Conservation (phyloP, 805 yeast genomes). For the Yarrowia bubula region DNA sequence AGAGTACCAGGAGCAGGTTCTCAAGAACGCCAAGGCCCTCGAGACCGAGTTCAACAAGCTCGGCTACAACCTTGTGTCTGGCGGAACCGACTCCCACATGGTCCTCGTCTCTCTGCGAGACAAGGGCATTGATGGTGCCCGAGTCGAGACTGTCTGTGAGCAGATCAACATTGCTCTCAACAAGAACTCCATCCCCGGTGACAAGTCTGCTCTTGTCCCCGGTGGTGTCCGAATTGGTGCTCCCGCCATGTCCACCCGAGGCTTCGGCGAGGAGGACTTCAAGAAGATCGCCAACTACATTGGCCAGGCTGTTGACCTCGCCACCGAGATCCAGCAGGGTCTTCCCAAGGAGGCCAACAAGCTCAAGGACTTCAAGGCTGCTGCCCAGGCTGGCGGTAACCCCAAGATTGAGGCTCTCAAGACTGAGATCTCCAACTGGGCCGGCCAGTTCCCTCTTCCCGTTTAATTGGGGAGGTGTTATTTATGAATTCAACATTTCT, state of each 20-base stretch:
- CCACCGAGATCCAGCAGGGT: slow-evolving; percentile 68
- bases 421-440: slow-evolving; percentile 85
- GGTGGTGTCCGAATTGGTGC: slow-evolving; percentile 98
- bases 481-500: slow-evolving; percentile 24
- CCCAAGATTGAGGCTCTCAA: slow-evolving; percentile 66
- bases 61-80: slow-evolving; percentile 82
- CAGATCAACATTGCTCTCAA: slow-evolving; percentile 91
- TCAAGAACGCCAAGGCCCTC: slow-evolving; percentile 81
- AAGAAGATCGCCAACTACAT: slow-evolving; percentile 74
- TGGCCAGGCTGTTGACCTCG: slow-evolving; percentile 72
- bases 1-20: slow-evolving; percentile 83
- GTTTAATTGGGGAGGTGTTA: slow-evolving; percentile 30
- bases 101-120: slow-evolving; percentile 85
- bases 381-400: slow-evolving; percentile 62
- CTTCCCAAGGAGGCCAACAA: slow-evolving; percentile 92
- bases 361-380: slow-evolving; percentile 92
- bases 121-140: slow-evolving; percentile 92
- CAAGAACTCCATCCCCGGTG: slow-evolving; percentile 98
- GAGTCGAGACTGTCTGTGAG: slow-evolving; percentile 94
- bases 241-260: slow-evolving; percentile 98
- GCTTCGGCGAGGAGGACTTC: slow-evolving; percentile 86
- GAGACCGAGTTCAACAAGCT: slow-evolving; percentile 68
- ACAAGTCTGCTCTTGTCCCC: slow-evolving; percentile 92
- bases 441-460: slow-evolving; percentile 50
- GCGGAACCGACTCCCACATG: slow-evolving; percentile 97